Evolutionary conservation across 192 early-diverging fungal genomes (phyloP).

Genomic region (Entomortierella beljakovae): DNA sequence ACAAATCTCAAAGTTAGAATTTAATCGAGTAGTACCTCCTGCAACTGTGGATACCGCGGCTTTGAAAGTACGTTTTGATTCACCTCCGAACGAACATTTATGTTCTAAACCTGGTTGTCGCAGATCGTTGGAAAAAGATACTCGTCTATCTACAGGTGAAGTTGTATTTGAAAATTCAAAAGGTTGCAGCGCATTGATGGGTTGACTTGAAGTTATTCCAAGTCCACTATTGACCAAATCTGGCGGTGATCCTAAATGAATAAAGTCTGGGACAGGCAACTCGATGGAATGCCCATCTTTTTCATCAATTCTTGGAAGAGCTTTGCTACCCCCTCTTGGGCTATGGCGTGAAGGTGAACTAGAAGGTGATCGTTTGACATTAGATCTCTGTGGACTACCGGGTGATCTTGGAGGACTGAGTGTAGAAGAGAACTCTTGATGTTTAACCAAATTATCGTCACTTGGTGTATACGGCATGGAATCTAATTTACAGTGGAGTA

Average conservation of each 20-base stretch:
- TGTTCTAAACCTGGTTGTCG: conserved; percentile 1
- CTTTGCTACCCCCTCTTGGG: too few species aligned
- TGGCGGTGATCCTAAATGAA: too few species aligned
- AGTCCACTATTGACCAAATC: too few species aligned
- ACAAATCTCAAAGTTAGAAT: background rate
- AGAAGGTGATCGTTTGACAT: conserved; percentile 5
- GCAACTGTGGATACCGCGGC: conserved; percentile 11
- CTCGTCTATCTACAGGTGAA: conserved; percentile 13
- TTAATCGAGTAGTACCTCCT: conserved; percentile 6
- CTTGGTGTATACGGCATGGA: background rate
- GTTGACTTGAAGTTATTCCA: conserved; percentile 17
- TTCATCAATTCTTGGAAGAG: too few species aligned
- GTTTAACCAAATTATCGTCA: background rate
- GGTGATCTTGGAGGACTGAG: conserved; percentile 19
- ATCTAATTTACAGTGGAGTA: background rate
- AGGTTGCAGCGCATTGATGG: conserved; percentile 11
- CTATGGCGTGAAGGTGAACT: conserved; percentile 7
- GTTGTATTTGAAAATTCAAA: conserved; percentile 1
- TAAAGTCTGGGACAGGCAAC: too few species aligned
- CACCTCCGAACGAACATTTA: conserved; percentile 18
- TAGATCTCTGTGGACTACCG: conserved; percentile 9
- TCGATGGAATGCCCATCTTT: too few species aligned
- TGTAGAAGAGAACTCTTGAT: conserved; percentile 11
- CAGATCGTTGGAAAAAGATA: conserved; percentile 24
- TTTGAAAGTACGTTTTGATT: conserved; percentile 23